Percentiles rank a stretch among this genome's conserved stretches.
These are phyloP conservation scores for Phytophthora palmivora DNA, from an alignment of 352 stramenopile species.

Conservation along the genomic window DNA sequence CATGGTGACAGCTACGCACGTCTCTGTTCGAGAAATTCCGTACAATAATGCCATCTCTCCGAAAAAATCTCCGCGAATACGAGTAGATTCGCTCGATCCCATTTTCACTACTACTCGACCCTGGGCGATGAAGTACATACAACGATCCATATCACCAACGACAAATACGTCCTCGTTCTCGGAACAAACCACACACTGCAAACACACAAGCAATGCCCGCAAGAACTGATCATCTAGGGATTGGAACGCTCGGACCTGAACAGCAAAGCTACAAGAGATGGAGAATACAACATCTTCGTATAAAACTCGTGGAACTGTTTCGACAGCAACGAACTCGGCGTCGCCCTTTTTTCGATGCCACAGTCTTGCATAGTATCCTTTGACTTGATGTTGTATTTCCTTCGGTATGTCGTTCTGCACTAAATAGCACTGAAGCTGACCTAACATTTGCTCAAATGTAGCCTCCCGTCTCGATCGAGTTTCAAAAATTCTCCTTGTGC, in stretches of 20 bases:
- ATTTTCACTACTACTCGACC: constrained; percentile 71
- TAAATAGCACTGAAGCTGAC: constrained; percentile 74
- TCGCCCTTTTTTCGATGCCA: constrained; percentile 62
- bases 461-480: constrained; percentile 52
- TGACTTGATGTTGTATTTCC: constrained; percentile 67
- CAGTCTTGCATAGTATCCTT: constrained; percentile 71
- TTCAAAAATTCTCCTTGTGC: constrained; percentile 67
- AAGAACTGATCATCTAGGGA: constrained; percentile 69
- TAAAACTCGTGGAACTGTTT: constrained; percentile 49
- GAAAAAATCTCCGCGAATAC: constrained; percentile 68
- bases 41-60: constrained; percentile 66
- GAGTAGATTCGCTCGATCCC: constrained; percentile 50
- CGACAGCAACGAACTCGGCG: constrained; percentile 60
- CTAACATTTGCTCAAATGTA: constrained; percentile 69
- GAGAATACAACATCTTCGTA: constrained; percentile 69
- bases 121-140: constrained; percentile 81
- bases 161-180: constrained; percentile 76
- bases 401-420: constrained; percentile 74
- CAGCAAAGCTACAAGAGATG: constrained; percentile 38
- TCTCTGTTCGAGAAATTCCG: constrained; percentile 68
- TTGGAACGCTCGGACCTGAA: constrained; percentile 57
- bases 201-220: constrained; percentile 54
- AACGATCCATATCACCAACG: constrained; percentile 72
- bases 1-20: constrained; percentile 60
- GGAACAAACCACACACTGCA: constrained; percentile 71